A percentile compares a stretch with the other conserved stretches of the same genome.
Evolutionary conservation across 768 basidiomycete genomes (phyloP).

Genomic region (Pleurotus tuoliensis): DNA sequence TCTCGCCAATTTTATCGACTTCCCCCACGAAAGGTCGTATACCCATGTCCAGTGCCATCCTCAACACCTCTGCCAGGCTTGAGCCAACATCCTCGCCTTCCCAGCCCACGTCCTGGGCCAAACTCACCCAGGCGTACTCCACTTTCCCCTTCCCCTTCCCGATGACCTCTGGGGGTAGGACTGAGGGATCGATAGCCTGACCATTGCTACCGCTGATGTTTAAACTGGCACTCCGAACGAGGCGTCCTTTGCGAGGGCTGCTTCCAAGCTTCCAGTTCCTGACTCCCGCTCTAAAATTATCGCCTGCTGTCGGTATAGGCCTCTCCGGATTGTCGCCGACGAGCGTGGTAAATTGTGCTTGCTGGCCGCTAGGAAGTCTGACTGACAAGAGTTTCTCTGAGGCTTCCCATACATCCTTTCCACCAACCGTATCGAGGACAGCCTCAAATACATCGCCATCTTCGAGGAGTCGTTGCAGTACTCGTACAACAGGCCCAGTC

Average conservation of each 20-base stretch:
- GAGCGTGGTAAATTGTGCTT: slow-evolving; percentile 72
- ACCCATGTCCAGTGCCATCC: slow-evolving; percentile 36
- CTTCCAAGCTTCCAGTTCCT: slow-evolving; percentile 47
- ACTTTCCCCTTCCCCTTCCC: slow-evolving; percentile 38
- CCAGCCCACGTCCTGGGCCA: slow-evolving; percentile 78
- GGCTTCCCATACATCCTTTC: slow-evolving; percentile 75
- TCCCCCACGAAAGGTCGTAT: slow-evolving; percentile 19
- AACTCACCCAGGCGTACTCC: slow-evolving; percentile 80
- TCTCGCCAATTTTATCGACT: not conserved
- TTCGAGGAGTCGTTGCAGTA: slow-evolving; percentile 45
- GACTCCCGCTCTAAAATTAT: slow-evolving; percentile 71
- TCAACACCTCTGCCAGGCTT: slow-evolving; percentile 37
- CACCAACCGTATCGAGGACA: slow-evolving; percentile 81
- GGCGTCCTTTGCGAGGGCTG: slow-evolving; percentile 10
- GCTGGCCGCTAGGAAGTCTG: slow-evolving; percentile 13
- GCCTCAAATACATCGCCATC: slow-evolving; percentile 71
- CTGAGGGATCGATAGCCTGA: not conserved
- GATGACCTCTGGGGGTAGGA: slow-evolving; percentile 5
- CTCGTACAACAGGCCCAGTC: slow-evolving; percentile 42
- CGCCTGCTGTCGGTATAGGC: slow-evolving; percentile 64
- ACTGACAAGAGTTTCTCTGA: slow-evolving; percentile 52
- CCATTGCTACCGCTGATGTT: not conserved
- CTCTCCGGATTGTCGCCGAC: slow-evolving; percentile 68
- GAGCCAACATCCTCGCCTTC: slow-evolving; percentile 72
- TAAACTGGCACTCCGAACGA: slow-evolving; percentile 11